Conservation (phyloP, 176 grass and related monocot species). For the Avena sativa region DNA sequence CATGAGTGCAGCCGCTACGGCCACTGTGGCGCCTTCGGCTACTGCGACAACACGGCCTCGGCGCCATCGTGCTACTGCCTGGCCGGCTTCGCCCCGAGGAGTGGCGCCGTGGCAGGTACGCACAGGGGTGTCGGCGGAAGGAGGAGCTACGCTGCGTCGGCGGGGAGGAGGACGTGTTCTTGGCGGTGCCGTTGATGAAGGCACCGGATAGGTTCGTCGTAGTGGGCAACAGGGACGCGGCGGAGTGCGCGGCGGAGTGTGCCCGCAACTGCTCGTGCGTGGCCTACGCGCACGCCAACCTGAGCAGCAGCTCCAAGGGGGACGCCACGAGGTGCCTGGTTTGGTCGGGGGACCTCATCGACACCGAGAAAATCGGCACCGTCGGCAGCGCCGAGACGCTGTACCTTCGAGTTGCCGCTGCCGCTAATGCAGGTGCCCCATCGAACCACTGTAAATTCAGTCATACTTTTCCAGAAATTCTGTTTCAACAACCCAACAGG, state of each 20-base stretch:
- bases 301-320: background rate
- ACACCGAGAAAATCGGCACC: background rate
- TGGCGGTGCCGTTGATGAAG: background rate
- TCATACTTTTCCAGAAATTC: too few relatives aligned
- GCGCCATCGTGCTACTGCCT: slow-evolving; percentile 44
- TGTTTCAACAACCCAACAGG: too few relatives aligned
- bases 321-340: background rate
- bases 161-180: background rate
- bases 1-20: slow-evolving; percentile 34
- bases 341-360: background rate
- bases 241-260: slow-evolving; percentile 19
- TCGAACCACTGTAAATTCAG: background rate
- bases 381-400: background rate
- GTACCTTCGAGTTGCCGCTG: background rate
- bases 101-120: background rate
- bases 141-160: background rate
- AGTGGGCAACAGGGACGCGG: background rate
- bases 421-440: background rate
- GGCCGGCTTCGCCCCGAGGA: slow-evolving; percentile 31
- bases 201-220: background rate
- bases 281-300: background rate
- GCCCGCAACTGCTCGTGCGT: slow-evolving; percentile 51
- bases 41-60: slow-evolving; percentile 31
- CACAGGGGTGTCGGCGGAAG: background rate
- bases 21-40: slow-evolving; percentile 41